Percentiles rank a stretch among this genome's conserved stretches.
phyloP scores from a whole-genome alignment of 768 basidiomycete species.

The Hypholoma sublateritium region DNA sequence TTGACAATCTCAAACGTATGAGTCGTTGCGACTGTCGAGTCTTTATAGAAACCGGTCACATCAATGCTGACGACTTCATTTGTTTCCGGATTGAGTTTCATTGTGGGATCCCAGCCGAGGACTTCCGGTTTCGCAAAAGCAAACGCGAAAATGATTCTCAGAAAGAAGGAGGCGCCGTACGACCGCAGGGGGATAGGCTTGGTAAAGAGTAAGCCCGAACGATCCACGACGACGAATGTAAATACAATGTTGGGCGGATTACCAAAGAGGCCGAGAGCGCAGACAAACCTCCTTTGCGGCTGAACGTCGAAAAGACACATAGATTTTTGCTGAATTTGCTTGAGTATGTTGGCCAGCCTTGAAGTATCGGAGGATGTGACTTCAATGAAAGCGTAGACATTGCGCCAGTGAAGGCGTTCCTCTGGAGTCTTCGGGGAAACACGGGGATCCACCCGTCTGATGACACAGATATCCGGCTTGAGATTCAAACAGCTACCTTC shows the following conservation, averaged over 20 bases:
- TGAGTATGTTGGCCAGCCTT: background rate
- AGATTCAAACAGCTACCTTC: too few relatives aligned
- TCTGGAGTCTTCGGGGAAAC: background rate
- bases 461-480: background rate
- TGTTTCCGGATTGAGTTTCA: background rate
- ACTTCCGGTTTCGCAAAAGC: background rate
- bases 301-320: constrained; percentile 5
- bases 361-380: background rate
- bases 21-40: background rate
- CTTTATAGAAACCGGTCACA: background rate
- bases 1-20: constrained; percentile 5
- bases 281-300: background rate
- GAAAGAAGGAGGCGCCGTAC: background rate
- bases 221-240: background rate
- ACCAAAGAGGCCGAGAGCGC: background rate
- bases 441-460: background rate
- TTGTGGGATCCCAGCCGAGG: constrained; percentile 3
- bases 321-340: constrained; percentile 1
- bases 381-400: too few relatives aligned
- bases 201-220: background rate
- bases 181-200: too few relatives aligned
- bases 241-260: background rate
- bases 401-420: too few relatives aligned
- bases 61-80: background rate
- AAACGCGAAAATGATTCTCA: constrained; percentile 1